Base-by-base conservation (phyloP, 83 land plant genomes). In the Thuja plicata region DNA sequence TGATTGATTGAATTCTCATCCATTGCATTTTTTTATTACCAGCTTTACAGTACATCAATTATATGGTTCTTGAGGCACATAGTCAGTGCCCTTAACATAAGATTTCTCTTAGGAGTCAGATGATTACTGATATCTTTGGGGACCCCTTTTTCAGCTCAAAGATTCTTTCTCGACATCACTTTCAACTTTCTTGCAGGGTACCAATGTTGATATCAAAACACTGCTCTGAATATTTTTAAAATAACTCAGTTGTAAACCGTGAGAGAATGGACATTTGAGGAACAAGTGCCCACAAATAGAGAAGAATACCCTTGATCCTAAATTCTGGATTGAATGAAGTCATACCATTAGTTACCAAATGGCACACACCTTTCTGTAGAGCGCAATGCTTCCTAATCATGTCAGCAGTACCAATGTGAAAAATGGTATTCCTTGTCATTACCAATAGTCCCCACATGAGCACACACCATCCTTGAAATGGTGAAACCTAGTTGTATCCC, bases 401-500 rank as follows among this genome's bases (percentile, higher is more conserved):
- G 35, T 32, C 86, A 84, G 55, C 21, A 35, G 86, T 30, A 84
- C 60, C 86, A 54, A 16, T 6, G 84, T 40, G 48, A 41, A 43
- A 80, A 40, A 41, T 9, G 35, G n/a, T 45, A 8, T n/a, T 83
- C 50, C 30, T 84, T 13, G 38, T 32, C 38, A 13, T 84, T 37
- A 79, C 82, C 82, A 79, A 40, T 79, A 79, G 82, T 79, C 82
- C 82, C 82, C 82, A 40, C 82, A 79, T 12, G 82, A 38, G 43
- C 82, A 79, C 82, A 40, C 38, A 38, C 82, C 82, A 79, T 40
- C 27, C 82, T 79, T 79, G 43, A 79, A 79, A 79, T 79, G 82
- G 41, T 79, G 82, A 79, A 79, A 79, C 41, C 82, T 79, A 40
- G 45, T 79, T 79, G 82, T 79, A 79, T 79, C 82, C 43, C 82